A percentile compares a stretch with the other conserved stretches of the same genome.
These are phyloP conservation scores for Simplicillium aogashimaense DNA, from an alignment of 2,329 filamentous ascomycete species.

Conservation along the genomic window DNA sequence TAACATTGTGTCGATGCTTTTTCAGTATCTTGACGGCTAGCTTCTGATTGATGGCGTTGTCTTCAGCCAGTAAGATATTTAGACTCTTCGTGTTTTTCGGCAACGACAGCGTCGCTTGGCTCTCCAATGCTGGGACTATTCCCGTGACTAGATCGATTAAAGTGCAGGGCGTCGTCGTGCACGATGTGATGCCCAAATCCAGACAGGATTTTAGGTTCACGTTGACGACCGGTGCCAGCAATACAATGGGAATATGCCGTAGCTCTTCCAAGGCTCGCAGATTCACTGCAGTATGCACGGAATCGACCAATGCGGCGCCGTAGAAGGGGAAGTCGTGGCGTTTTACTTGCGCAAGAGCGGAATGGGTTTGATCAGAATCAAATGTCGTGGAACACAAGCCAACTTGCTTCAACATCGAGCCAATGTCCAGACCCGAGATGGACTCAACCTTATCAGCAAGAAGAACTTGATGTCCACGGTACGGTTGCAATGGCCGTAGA, in stretches of 20 bases:
- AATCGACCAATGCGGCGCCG: slow-evolving; percentile 93
- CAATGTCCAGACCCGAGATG: slow-evolving; percentile 64
- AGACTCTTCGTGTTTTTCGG: slow-evolving; percentile 89
- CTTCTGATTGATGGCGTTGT: slow-evolving; percentile 95
- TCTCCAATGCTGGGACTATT: slow-evolving; percentile 94
- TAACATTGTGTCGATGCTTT: slow-evolving; percentile 89
- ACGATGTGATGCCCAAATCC: slow-evolving; percentile 91
- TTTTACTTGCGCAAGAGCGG: slow-evolving; percentile 41
- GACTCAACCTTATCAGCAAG: slow-evolving; percentile 91
- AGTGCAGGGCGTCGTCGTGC: slow-evolving; percentile 95
- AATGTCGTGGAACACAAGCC: slow-evolving; percentile 77
- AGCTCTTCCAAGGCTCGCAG: slow-evolving; percentile 85
- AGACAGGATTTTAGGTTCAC: slow-evolving; percentile 89
- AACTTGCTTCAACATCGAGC: slow-evolving; percentile 66
- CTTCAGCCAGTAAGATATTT: slow-evolving; percentile 90
- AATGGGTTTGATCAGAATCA: slow-evolving; percentile 65
- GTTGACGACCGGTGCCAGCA: slow-evolving; percentile 79
- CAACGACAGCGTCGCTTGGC: slow-evolving; percentile 79
- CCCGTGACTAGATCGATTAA: slow-evolving; percentile 92
- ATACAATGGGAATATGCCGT: slow-evolving; percentile 94
- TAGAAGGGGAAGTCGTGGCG: slow-evolving; percentile 57
- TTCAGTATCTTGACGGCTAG: slow-evolving; percentile 94
- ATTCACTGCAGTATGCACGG: slow-evolving; percentile 78
- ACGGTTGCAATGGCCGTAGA: slow-evolving; percentile 74
- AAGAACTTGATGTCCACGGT: slow-evolving; percentile 82